These are phyloP conservation scores for Blastomyces percursus DNA, from an alignment of 2,329 filamentous ascomycete species.

Conservation along the genomic window DNA sequence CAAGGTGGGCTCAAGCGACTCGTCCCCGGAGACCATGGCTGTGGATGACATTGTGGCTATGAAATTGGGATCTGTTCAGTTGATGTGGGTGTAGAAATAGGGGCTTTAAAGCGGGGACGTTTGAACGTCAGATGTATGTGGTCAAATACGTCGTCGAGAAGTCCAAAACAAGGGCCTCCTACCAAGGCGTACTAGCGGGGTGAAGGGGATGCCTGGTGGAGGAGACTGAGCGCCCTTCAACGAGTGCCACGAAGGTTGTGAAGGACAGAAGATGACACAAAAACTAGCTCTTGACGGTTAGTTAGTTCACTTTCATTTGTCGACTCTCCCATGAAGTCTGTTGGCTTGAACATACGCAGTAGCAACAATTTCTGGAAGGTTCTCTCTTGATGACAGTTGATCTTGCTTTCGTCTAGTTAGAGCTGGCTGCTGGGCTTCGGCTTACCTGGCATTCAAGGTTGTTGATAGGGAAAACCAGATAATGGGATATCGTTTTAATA, in stretches of 20 bases:
- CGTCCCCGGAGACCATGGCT: conserved; percentile 44
- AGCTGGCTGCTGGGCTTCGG: neutral
- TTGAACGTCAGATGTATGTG: neutral
- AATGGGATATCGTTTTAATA: neutral
- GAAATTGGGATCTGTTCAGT: neutral
- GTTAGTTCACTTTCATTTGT: neutral
- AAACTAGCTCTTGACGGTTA: neutral
- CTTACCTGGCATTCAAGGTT: neutral
- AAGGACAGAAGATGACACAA: neutral
- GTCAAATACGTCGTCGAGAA: neutral
- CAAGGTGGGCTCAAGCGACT: conserved; percentile 80
- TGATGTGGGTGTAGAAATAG: neutral
- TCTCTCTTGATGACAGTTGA: neutral
- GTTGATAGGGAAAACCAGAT: neutral
- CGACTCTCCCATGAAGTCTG: neutral
- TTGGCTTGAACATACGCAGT: no score
- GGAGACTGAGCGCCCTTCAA: neutral
- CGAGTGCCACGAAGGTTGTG: neutral
- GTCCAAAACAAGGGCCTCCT: neutral
- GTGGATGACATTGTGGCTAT: conserved; percentile 32
- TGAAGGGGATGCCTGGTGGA: neutral
- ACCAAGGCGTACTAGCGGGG: neutral
- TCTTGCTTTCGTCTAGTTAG: neutral
- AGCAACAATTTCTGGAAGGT: neutral
- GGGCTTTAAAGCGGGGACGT: no score